These are phyloP conservation scores for Dactylellina sp. DNA, from an alignment of 2,329 filamentous ascomycete genomes.

Conservation along the genomic window DNA sequence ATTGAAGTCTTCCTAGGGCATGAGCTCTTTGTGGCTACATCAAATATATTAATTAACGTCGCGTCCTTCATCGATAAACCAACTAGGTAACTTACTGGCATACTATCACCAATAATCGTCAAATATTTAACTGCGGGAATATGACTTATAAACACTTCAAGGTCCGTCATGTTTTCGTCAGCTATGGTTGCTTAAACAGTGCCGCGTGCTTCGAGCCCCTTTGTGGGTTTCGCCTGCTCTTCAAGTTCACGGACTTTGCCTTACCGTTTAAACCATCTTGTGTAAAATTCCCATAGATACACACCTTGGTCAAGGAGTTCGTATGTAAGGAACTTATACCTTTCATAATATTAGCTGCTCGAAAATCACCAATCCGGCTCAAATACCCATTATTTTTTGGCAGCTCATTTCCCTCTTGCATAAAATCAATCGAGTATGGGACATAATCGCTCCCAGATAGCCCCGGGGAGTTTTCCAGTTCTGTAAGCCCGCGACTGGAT, in stretches of 20 bases:
- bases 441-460: constrained; percentile 17
- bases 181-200: no score
- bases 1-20: constrained; percentile 13
- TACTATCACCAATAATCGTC: constrained; percentile 33
- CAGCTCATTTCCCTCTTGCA: not conserved
- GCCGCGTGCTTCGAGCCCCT: no score
- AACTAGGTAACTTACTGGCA: constrained; percentile 23
- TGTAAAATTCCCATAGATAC: constrained; percentile 48
- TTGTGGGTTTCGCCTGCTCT: no score
- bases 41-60: constrained; percentile 4
- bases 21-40: constrained; percentile 17
- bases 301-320: constrained; percentile 30
- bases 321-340: constrained; percentile 15
- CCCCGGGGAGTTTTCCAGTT: constrained; percentile 42
- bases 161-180: no score
- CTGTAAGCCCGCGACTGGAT: constrained; percentile 6
- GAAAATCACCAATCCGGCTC: constrained; percentile 40
- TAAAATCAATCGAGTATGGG: constrained; percentile 41
- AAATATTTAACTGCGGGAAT: constrained; percentile 30
- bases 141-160: constrained; percentile 33
- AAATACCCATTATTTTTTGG: not conserved
- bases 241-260: no score
- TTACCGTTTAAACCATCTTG: constrained; percentile 31
- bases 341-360: constrained; percentile 42
- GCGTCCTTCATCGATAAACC: not conserved